A percentile compares a stretch with the other conserved stretches of the same genome.
These are phyloP conservation scores for Solanum ossicruentum DNA, from an alignment of 257 asterid species.

Conservation along the genomic window DNA sequence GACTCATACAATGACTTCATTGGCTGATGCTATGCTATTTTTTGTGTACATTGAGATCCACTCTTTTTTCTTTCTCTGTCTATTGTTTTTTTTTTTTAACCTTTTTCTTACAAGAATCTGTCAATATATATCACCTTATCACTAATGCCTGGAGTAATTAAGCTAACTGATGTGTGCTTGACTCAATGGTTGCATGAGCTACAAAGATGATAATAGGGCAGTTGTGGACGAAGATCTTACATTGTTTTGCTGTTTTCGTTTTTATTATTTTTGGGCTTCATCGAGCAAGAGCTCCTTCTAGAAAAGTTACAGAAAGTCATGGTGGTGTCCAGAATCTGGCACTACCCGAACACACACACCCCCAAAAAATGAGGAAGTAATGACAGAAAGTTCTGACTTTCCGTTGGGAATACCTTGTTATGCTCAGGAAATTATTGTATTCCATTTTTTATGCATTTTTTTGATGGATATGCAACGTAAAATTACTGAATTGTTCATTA, in stretches of 20 bases:
- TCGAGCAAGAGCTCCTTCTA: not conserved
- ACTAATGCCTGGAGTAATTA: not conserved
- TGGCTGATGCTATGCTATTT: not conserved
- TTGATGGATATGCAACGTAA: not conserved
- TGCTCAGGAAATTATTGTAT: not conserved
- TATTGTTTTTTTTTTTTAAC: too few species aligned
- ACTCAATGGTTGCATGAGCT: not conserved
- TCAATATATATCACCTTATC: not conserved
- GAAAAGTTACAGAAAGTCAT: not conserved
- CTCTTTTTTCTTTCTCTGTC: not conserved
- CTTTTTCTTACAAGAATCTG: not conserved
- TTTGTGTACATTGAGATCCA: not conserved
- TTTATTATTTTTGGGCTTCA: not conserved
- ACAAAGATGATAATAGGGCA: not conserved
- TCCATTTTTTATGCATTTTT: not conserved
- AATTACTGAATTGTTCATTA: not conserved
- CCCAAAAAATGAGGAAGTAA: not conserved
- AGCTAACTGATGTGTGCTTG: not conserved
- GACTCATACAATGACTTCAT: not conserved
- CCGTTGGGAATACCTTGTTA: not conserved
- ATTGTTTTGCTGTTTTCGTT: not conserved
- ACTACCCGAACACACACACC: not conserved
- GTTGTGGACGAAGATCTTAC: not conserved
- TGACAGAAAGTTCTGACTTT: not conserved
- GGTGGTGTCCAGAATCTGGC: not conserved